Evolutionary conservation across 805 yeast species (phyloP).

Genomic region (Clavispora vitiphila): DNA sequence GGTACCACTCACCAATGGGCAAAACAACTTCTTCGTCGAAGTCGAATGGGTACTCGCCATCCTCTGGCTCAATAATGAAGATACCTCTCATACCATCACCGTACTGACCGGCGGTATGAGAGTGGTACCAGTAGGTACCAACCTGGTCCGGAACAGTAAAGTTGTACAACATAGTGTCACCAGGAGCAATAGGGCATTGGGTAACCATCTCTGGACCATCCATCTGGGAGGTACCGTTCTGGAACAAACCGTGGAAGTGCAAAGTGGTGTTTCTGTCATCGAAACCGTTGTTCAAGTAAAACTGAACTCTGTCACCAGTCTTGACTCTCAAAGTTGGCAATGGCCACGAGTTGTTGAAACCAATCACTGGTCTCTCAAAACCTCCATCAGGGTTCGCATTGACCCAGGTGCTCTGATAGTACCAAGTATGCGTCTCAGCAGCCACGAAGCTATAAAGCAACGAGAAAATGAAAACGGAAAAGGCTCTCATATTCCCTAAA

Average conservation of each 20-base stretch:
- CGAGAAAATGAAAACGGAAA: conserved; percentile 15
- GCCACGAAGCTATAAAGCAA: conserved; percentile 16
- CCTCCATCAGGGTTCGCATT: conserved; percentile 66
- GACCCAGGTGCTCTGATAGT: conserved; percentile 65
- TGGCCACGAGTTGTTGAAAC: conserved; percentile 74
- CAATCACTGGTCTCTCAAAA: conserved; percentile 51
- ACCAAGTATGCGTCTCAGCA: conserved; percentile 55
- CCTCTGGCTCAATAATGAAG: conserved; percentile 54
- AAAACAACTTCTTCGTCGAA: conserved; percentile 77
- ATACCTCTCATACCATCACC: conserved; percentile 90
- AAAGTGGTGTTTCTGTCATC: conserved; percentile 60
- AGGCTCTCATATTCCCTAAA: conserved; percentile 11
- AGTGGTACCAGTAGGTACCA: conserved; percentile 97
- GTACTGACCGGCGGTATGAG: conserved; percentile 85
- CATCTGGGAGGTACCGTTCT: conserved; percentile 67
- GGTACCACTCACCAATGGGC: conserved; percentile 86
- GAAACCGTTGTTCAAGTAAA: conserved; percentile 74
- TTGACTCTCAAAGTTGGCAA: conserved; percentile 78
- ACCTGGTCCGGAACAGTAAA: conserved; percentile 79
- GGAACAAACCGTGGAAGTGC: conserved; percentile 95
- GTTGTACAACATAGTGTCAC: conserved; percentile 70
- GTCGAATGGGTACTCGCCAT: conserved; percentile 57
- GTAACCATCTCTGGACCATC: conserved; percentile 88
- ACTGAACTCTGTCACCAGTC: conserved; percentile 72
- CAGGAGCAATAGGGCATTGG: conserved; percentile 91